Percentiles rank a stretch among this genome's conserved stretches.
phyloP scores from a whole-genome alignment of 495 filamentous ascomycete species.

The Tuber melanosporum region DNA sequence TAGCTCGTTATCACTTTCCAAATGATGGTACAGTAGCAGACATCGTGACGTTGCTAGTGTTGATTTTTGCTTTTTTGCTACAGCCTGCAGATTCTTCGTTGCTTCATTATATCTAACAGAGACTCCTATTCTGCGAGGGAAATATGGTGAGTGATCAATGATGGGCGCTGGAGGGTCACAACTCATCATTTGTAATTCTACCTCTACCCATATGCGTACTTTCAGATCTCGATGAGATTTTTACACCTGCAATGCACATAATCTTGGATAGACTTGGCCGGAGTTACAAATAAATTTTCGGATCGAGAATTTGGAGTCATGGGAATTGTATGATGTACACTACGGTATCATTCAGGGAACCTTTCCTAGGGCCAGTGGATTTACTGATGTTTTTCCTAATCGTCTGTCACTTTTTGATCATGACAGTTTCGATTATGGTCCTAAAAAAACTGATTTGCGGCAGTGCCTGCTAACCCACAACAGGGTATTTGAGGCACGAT shows the following conservation, averaged over 20 bases:
- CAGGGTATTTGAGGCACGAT: conserved; percentile 47
- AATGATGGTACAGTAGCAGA: too few species aligned
- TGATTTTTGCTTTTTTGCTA: too few species aligned
- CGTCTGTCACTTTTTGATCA: conserved; percentile 88
- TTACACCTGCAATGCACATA: conserved; percentile 61
- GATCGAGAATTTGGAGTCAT: conserved; percentile 47
- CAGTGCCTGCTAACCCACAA: conserved; percentile 81
- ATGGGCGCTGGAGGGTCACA: not conserved
- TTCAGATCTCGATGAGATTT: conserved; percentile 76
- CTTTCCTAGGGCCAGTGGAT: not conserved
- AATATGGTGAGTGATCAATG: too few species aligned
- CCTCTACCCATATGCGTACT: conserved; percentile 49
- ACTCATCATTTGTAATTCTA: conserved; percentile 10
- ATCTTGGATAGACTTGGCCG: too few species aligned
- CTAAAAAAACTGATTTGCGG: conserved; percentile 92
- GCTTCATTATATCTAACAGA: too few species aligned
- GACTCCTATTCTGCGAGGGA: too few species aligned
- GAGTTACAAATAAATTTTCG: not conserved
- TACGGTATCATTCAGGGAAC: not conserved
- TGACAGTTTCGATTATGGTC: conserved; percentile 86
- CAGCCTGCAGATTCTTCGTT: too few species aligned
- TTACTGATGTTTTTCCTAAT: conserved; percentile 49
- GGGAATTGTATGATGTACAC: conserved; percentile 64
- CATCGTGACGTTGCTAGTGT: too few species aligned
- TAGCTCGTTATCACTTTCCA: too few species aligned